Evolutionary conservation across 345 rosid species (phyloP), one percentile per base, ranked within the genome.

Genomic region (Combretum micranthum): DNA sequence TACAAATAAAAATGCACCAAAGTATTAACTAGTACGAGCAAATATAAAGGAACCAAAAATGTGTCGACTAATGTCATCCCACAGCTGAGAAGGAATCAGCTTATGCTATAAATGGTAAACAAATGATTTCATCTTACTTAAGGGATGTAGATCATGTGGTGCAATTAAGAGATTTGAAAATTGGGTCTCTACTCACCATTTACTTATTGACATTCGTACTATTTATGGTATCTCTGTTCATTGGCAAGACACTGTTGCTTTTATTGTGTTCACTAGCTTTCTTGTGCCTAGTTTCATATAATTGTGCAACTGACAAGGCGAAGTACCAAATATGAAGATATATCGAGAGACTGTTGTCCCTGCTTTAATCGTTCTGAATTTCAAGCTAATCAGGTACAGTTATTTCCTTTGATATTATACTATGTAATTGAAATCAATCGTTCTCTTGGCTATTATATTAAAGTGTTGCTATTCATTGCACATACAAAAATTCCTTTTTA

Each of bases 241-340:
- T 5, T 82, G 96, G 19, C 71, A 78, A 63, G 87, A 93, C 57
- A 68, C 62, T 15, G 39, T 56, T 23, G 67, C 78, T 68, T 89
- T 93, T 66, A 13, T 93, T 61, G 71, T 64, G 59, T 93, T 93
- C 65, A 79, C 86, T 44, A 83, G 94, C 75, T 93, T 93, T 75
- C 89, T 93, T 60, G 76, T 86, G n/a, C 97, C 97, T 4, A 85
- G 94, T 10, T 82, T 87, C 25, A 87, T 89, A 53, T 89, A 93
- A 55, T 83, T 79, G 55, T 86, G 91, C 68, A 64, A 87, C 76
- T 74, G 89, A 57, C 71, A 64, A 52, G 48, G 37, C 16, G 75
- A 63, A 63, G 66, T 50, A 64, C 96, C 94, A 11, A 75, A 79
- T 13, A 65, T 89, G 86, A 79, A 74, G 67, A 76, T 83, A 65